Percentiles rank a stretch among this genome's conserved stretches.
These are phyloP conservation scores for Lunasporangiospora selenospora DNA, from an alignment of 192 early-diverging fungal genomes.

Conservation along the genomic window DNA sequence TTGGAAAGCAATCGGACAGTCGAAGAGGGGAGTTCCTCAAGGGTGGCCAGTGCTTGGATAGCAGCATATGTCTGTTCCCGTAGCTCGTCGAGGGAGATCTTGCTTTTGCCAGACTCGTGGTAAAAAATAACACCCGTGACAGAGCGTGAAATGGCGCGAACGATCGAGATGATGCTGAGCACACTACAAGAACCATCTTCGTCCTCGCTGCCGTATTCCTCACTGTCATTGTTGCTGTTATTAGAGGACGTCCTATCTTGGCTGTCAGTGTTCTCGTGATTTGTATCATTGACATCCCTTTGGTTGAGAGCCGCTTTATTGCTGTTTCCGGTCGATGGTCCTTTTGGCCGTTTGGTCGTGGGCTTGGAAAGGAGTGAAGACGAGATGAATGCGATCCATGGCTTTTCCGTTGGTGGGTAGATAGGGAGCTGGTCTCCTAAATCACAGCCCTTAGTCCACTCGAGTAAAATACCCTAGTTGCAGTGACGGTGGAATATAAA, in stretches of 20 bases:
- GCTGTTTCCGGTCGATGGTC: background rate
- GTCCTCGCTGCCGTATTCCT: background rate
- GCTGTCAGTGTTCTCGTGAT: too few species aligned
- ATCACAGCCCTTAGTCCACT: constrained; percentile 38
- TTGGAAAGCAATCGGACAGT: too few species aligned
- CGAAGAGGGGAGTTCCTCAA: too few species aligned
- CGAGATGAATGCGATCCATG: constrained; percentile 46
- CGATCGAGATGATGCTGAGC: constrained; percentile 14
- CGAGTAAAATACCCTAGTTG: constrained; percentile 28
- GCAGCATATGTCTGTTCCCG: constrained; percentile 20
- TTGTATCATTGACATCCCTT: background rate
- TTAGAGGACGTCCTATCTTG: too few species aligned
- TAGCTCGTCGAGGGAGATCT: constrained; percentile 13
- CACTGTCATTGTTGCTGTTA: too few species aligned
- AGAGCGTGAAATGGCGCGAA: constrained; percentile 26
- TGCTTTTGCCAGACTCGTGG: constrained; percentile 4
- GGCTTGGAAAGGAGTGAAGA: constrained; percentile 15
- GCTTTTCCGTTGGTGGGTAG: constrained; percentile 26
- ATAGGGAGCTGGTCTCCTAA: constrained; percentile 24
- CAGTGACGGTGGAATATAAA: background rate
- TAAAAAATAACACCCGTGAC: constrained; percentile 38
- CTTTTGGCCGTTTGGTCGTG: background rate
- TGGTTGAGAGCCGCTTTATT: background rate
- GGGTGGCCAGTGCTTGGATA: too few species aligned
- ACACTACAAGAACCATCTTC: constrained; percentile 17